A percentile compares a stretch with the other conserved stretches of the same genome.
Conservation (phyloP, 2,329 filamentous ascomycete species). For the Aspergillus amoenus region DNA sequence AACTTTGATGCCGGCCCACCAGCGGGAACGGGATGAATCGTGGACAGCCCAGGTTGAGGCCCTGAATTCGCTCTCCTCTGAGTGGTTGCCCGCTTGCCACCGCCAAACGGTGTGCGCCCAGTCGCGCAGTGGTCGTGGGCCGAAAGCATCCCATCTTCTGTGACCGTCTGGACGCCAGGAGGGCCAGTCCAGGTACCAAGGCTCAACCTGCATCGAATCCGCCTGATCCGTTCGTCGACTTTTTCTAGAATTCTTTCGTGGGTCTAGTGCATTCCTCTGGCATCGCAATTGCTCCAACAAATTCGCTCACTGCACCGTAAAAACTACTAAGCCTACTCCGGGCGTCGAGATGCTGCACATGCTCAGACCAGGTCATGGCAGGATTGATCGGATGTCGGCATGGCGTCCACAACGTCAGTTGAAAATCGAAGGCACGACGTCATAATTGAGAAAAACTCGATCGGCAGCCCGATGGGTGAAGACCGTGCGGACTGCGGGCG, state of each 20-base stretch:
- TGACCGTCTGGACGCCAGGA: background rate
- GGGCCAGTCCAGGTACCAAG: constrained; percentile 7
- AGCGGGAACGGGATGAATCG: background rate
- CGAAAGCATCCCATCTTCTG: constrained; percentile 7
- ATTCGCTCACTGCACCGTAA: background rate
- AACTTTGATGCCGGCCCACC: constrained; percentile 9
- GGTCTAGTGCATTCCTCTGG: constrained; percentile 20
- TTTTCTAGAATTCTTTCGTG: constrained; percentile 35
- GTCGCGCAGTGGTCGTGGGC: background rate
- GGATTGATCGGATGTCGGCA: constrained; percentile 11
- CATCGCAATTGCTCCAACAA: background rate
- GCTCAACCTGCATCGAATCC: constrained; percentile 13
- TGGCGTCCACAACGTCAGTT: background rate
- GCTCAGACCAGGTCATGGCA: background rate
- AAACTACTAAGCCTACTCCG: background rate
- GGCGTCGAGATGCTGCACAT: background rate
- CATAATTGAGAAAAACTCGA: constrained; percentile 2
- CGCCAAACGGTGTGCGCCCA: background rate
- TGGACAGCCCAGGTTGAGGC: background rate
- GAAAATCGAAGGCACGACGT: constrained; percentile 1
- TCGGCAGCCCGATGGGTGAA: constrained; percentile 8
- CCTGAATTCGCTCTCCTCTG: background rate
- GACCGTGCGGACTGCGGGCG: background rate
- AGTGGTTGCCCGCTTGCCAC: constrained; percentile 3
- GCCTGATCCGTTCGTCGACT: constrained; percentile 28